Evolutionary conservation across 2,329 filamentous ascomycete species (phyloP), one percentile per base, ranked within the genome.

Genomic region (Helicocarpus griseus): DNA sequence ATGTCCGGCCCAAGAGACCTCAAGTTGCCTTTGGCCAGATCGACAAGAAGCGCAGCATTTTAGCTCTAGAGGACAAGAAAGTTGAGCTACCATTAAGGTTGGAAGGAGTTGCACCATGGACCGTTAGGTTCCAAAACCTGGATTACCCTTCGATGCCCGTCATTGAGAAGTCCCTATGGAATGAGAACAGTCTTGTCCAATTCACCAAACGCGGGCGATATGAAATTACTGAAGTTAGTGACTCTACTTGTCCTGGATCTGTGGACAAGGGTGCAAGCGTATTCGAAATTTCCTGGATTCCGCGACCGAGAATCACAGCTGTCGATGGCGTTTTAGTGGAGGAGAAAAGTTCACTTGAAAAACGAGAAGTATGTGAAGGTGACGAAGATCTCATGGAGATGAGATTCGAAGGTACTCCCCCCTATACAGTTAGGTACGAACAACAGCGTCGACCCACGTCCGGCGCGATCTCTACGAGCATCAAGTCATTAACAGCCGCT

Each of bases 371-470:
- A 28, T 98, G 93, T 63, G 90, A 98, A 71, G 91, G 91, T 28
- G 91, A 97, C 55, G 86, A 95, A 62, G 91, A 96, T 66, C 82
- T 83, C 3, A 83, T 96, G 51, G 89, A 96, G 62, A 74, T 98
- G 49, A 78, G 79, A 40, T 78, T 98, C 55, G 80, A 80, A 65
- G 91, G 89, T 80, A 79, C 84, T 48, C 80, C 90, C 33, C 93
- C 93, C 1, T 97, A 86, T 66, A 82, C 85, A 58, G 77, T 95
- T 45, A 80, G 87, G 57, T 97, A 96, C 65, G 82, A 89, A 58
- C 78, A 94, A 57, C 81, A 80, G 46, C 83, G 88, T 61, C 86
- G 85, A 60, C 78, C 85, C 9, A 75, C 79, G 48, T 79, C 81
- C 55, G 85, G 86, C 13, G 78, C 82, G 14, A 77, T 77, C 49